Conservation (phyloP, 176 grass and related monocot genomes). For the Carex pumila region DNA sequence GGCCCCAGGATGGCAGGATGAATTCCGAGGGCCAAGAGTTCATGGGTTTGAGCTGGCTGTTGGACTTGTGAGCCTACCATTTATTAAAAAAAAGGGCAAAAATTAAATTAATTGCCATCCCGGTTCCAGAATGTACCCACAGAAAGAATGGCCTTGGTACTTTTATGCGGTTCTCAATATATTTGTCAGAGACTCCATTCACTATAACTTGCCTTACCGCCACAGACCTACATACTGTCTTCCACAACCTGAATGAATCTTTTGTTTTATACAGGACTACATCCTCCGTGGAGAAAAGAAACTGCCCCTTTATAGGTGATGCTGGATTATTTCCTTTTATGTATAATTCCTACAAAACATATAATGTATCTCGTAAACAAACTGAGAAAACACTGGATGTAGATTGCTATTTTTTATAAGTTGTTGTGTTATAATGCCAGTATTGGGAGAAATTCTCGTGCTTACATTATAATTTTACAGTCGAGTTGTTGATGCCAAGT, state of each 20-base stretch:
- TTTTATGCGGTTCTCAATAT: not conserved
- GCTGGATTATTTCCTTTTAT: not conserved
- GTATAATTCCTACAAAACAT: not conserved
- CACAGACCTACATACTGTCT: not conserved
- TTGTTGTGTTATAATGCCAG: not conserved
- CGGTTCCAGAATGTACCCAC: not conserved
- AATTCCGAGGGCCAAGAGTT: not conserved
- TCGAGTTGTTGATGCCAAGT: slow-evolving; percentile 79
- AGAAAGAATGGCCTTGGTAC: not conserved
- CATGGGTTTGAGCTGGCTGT: not conserved
- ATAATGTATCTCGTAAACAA: not conserved
- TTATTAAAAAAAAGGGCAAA: not conserved
- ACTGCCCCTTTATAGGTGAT: slow-evolving; percentile 80
- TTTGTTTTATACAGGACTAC: slow-evolving; percentile 65
- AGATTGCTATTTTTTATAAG: not conserved
- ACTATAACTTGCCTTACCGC: not conserved
- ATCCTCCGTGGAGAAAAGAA: slow-evolving; percentile 84
- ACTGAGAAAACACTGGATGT: not conserved
- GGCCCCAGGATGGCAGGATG: not conserved
- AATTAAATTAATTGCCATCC: not conserved
- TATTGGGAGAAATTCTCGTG: slow-evolving; percentile 14
- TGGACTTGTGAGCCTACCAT: not conserved
- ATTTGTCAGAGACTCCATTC: not conserved
- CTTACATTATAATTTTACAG: slow-evolving; percentile 51
- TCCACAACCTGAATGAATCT: not conserved